Percentiles rank a stretch among this genome's conserved stretches.
Conservation (phyloP, 2,329 filamentous ascomycete genomes). For the Cytospora paraplurivora region DNA sequence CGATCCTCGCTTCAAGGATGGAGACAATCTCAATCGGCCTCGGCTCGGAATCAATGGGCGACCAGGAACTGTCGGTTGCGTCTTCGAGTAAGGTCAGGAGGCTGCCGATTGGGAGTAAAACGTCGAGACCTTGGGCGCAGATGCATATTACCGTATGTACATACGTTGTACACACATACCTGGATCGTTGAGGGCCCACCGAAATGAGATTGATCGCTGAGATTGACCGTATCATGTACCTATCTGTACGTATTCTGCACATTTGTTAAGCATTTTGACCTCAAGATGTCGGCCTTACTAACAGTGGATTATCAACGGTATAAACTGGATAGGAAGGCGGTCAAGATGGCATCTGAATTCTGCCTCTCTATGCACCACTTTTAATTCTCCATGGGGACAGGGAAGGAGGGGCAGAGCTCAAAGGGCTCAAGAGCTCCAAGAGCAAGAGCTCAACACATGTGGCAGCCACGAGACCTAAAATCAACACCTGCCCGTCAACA, state of each 20-base stretch:
- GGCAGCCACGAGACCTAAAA: slow-evolving; percentile 22
- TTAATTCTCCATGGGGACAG: neutral
- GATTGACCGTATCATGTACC: slow-evolving; percentile 3
- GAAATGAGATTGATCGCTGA: slow-evolving; percentile 7
- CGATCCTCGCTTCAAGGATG: slow-evolving; percentile 16
- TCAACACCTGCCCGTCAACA: neutral
- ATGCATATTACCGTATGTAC: no score
- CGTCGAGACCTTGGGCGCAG: no score
- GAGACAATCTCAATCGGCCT: slow-evolving; percentile 7
- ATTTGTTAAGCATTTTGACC: accelerated
- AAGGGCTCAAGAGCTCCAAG: neutral
- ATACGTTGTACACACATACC: neutral
- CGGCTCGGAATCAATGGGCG: slow-evolving; percentile 4
- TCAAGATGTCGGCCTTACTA: neutral
- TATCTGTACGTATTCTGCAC: neutral
- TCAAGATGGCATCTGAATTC: slow-evolving; percentile 1
- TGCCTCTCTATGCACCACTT: slow-evolving; percentile 27
- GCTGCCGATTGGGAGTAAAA: neutral
- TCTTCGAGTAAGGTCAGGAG: neutral
- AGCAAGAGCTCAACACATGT: slow-evolving; percentile 6
- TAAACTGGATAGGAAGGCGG: slow-evolving; percentile 15
- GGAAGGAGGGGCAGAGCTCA: slow-evolving; percentile 3
- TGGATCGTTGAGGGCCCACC: neutral
- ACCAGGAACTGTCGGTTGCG: neutral
- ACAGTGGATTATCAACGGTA: neutral